phyloP scores from a whole-genome alignment of 2,329 filamentous ascomycete species.

The Venturiaceae sp. region DNA sequence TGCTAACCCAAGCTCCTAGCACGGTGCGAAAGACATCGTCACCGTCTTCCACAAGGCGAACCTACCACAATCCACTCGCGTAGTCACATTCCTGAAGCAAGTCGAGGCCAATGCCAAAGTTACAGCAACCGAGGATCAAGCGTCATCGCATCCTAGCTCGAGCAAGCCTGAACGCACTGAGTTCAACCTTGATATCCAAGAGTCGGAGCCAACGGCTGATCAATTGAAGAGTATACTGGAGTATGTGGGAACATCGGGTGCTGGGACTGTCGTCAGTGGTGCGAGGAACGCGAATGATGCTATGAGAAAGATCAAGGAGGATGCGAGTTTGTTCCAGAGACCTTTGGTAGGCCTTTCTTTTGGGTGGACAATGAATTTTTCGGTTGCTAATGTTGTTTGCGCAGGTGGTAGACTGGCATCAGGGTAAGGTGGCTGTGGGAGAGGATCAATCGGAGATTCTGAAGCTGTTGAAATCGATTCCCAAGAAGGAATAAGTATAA shows the following conservation, averaged over 20 bases:
- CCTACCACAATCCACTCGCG: slow-evolving; percentile 61
- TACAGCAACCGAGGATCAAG: slow-evolving; percentile 64
- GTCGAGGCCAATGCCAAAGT: slow-evolving; percentile 59
- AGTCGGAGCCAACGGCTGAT: slow-evolving; percentile 67
- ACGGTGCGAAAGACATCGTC: slow-evolving; percentile 61
- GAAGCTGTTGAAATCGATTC: slow-evolving; percentile 59
- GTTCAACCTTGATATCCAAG: slow-evolving; percentile 82
- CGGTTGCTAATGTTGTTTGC: not conserved
- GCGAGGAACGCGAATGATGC: slow-evolving; percentile 61
- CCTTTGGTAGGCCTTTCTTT: slow-evolving; percentile 57
- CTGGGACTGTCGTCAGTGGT: slow-evolving; percentile 49
- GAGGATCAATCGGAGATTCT: slow-evolving; percentile 84
- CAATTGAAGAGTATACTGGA: slow-evolving; percentile 78
- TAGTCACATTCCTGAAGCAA: slow-evolving; percentile 71
- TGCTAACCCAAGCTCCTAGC: slow-evolving; percentile 21
- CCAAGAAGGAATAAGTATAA: slow-evolving; percentile 27
- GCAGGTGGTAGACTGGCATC: slow-evolving; percentile 4
- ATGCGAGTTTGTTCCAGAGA: slow-evolving; percentile 56
- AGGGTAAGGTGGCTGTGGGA: slow-evolving; percentile 41
- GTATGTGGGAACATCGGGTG: slow-evolving; percentile 59
- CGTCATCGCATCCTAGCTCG: slow-evolving; percentile 55
- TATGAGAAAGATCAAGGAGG: slow-evolving; percentile 65
- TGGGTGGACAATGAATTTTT: slow-evolving; percentile 4
- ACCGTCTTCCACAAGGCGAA: slow-evolving; percentile 90
- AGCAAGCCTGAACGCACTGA: slow-evolving; percentile 51